Conservation (phyloP, 805 yeast genomes). For the Priceomyces medius region DNA sequence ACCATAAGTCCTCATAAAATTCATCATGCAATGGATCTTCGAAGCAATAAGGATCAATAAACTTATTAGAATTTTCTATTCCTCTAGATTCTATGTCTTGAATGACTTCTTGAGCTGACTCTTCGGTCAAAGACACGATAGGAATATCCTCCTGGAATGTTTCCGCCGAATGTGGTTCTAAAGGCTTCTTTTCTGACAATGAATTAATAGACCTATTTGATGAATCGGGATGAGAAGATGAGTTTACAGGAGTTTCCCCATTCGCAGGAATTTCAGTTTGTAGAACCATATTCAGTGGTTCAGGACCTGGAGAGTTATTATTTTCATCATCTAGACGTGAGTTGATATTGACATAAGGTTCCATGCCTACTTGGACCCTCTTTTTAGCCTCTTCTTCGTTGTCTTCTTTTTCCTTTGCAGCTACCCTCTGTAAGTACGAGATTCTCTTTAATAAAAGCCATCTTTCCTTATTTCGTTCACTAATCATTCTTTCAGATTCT, state of each 20-base stretch:
- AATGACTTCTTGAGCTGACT: conserved; percentile 42
- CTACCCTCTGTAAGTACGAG: conserved; percentile 65
- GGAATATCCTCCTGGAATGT: conserved; percentile 28
- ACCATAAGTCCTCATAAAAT: conserved; percentile 86
- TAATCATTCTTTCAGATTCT: conserved; percentile 38
- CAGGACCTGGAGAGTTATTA: neutral
- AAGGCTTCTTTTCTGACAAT: conserved; percentile 4
- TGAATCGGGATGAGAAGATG: conserved; percentile 10
- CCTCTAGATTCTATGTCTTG: conserved; percentile 38
- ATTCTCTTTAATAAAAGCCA: conserved; percentile 72
- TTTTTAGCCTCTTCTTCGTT: conserved; percentile 39
- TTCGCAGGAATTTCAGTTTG: conserved; percentile 66
- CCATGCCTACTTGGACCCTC: conserved; percentile 34
- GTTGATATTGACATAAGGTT: conserved; percentile 7
- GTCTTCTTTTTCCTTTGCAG: conserved; percentile 48
- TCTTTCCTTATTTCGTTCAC: conserved; percentile 52
- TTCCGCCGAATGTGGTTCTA: conserved; percentile 7
- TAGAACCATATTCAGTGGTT: conserved; percentile 59
- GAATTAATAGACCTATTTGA: neutral
- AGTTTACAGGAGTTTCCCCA: conserved; percentile 35
- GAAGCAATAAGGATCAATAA: conserved; percentile 84
- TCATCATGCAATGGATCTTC: conserved; percentile 82
- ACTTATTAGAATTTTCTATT: conserved; percentile 36
- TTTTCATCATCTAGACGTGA: neutral
- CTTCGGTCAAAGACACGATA: conserved; percentile 43